Conservation (phyloP, 2,329 filamentous ascomycete species). For the Aspergillus floridensis region DNA sequence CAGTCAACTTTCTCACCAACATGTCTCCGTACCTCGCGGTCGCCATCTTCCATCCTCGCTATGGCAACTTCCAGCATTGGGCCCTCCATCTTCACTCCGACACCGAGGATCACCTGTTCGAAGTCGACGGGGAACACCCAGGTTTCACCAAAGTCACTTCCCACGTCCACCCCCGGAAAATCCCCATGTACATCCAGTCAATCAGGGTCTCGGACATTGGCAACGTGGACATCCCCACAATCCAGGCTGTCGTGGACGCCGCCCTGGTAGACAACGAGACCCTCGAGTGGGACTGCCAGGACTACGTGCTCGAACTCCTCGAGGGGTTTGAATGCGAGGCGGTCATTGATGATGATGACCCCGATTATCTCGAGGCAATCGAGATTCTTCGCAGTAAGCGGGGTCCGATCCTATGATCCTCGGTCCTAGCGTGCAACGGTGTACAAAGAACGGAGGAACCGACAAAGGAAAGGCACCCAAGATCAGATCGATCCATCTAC, state of each 20-base stretch:
- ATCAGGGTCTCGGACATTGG: slow-evolving; percentile 14
- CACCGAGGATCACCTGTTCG: slow-evolving; percentile 17
- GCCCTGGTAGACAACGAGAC: slow-evolving; percentile 22
- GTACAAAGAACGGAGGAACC: background rate
- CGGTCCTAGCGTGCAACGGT: background rate
- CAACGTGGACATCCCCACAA: slow-evolving; percentile 10
- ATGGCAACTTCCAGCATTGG: slow-evolving; percentile 26
- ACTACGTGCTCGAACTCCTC: slow-evolving; percentile 24
- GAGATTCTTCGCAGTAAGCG: slow-evolving; percentile 13
- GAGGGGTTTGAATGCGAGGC: slow-evolving; percentile 17
- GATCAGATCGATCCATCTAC: background rate
- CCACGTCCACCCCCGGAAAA: slow-evolving; percentile 10
- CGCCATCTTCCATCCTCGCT: slow-evolving; percentile 15
- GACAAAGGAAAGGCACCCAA: background rate
- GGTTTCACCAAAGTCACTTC: slow-evolving; percentile 15
- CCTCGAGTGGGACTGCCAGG: slow-evolving; percentile 24
- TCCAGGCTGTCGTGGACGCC: slow-evolving; percentile 10
- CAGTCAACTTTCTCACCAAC: background rate
- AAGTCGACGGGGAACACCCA: slow-evolving; percentile 23
- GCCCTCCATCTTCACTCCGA: slow-evolving; percentile 20
- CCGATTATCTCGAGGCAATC: slow-evolving; percentile 17
- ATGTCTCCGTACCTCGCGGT: slow-evolving; percentile 7
- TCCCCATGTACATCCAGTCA: slow-evolving; percentile 9
- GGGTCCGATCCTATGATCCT: slow-evolving; percentile 12
- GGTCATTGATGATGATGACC: slow-evolving; percentile 17